A percentile compares a stretch with the other conserved stretches of the same genome.
These are phyloP conservation scores for Furcasterigmium sp. DNA, from an alignment of 2,329 filamentous ascomycete genomes.

Conservation along the genomic window DNA sequence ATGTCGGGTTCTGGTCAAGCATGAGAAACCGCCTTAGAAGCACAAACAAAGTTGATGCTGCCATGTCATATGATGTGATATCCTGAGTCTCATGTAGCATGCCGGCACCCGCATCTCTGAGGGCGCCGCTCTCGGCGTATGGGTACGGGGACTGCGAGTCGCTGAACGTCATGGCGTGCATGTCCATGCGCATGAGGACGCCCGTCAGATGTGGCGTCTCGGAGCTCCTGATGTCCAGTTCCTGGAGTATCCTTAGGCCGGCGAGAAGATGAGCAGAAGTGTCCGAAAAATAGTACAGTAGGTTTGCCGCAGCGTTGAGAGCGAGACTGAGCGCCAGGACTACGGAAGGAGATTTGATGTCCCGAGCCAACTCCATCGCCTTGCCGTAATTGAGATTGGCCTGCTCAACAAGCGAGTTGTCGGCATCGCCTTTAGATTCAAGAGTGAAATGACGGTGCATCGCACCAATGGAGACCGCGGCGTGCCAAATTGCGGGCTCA, in stretches of 20 bases:
- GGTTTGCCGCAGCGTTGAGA: conserved; percentile 23
- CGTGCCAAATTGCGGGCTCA: conserved; percentile 29
- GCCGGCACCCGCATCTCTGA: background rate
- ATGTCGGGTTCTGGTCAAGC: background rate
- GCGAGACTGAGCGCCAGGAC: conserved; percentile 25
- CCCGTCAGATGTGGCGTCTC: conserved; percentile 7
- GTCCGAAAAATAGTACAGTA: conserved; percentile 24
- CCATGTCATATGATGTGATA: background rate
- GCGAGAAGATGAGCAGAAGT: conserved; percentile 23
- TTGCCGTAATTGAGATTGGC: conserved; percentile 19
- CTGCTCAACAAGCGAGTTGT: conserved; percentile 4
- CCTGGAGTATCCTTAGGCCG: conserved; percentile 18
- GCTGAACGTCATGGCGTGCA: conserved; percentile 26
- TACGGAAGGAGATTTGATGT: conserved; percentile 17
- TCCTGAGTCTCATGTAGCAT: background rate
- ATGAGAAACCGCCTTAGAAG: background rate
- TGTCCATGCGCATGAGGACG: conserved; percentile 21
- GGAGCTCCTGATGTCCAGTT: conserved; percentile 3
- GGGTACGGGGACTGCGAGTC: conserved; percentile 24
- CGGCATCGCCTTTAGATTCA: background rate
- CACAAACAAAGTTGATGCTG: background rate
- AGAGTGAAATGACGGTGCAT: conserved; percentile 20
- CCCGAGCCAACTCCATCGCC: conserved; percentile 20
- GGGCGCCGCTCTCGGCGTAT: conserved; percentile 7
- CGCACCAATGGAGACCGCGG: conserved; percentile 26